These are phyloP conservation scores for Collybia nuda DNA, from an alignment of 768 basidiomycete species.

Conservation along the genomic window DNA sequence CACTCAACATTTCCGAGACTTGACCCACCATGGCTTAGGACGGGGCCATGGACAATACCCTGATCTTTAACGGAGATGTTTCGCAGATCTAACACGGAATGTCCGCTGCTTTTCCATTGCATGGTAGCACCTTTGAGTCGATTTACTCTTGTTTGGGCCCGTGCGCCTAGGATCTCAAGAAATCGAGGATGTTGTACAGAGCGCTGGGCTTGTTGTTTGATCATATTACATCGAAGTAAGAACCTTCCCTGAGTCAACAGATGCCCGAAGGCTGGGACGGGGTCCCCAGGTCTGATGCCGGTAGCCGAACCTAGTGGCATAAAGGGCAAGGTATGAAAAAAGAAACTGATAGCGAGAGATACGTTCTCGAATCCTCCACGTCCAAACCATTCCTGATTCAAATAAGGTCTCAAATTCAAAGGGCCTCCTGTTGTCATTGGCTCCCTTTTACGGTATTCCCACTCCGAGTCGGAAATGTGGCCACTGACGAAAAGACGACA, in stretches of 20 bases:
- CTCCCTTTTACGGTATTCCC: conserved; percentile 48
- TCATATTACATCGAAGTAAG: conserved; percentile 36
- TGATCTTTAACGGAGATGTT: conserved; percentile 12
- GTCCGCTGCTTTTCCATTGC: conserved; percentile 17
- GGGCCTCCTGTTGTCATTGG: conserved; percentile 51
- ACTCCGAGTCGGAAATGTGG: conserved; percentile 48
- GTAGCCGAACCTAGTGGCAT: conserved; percentile 38
- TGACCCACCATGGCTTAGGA: conserved; percentile 15
- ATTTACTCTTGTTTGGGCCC: conserved; percentile 22
- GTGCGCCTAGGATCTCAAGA: conserved; percentile 35
- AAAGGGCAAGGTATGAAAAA: conserved; percentile 41
- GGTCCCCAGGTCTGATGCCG: conserved; percentile 29
- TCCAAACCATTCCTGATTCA: conserved; percentile 45
- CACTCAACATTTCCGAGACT: conserved; percentile 36
- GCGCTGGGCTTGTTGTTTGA: conserved; percentile 32
- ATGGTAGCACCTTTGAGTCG: conserved; percentile 19
- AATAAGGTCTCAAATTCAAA: conserved; percentile 48
- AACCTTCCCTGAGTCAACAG: conserved; percentile 50
- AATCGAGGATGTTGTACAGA: conserved; percentile 45
- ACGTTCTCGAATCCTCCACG: conserved; percentile 45
- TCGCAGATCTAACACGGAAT: conserved; percentile 1
- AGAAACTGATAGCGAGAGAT: conserved; percentile 41
- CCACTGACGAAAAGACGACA: conserved; percentile 46
- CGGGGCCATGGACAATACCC: conserved; percentile 1
- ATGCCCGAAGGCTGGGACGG: conserved; percentile 36